phyloP scores from a whole-genome alignment of 1,284 basidiomycete species.

The Chalciporus sp. region DNA sequence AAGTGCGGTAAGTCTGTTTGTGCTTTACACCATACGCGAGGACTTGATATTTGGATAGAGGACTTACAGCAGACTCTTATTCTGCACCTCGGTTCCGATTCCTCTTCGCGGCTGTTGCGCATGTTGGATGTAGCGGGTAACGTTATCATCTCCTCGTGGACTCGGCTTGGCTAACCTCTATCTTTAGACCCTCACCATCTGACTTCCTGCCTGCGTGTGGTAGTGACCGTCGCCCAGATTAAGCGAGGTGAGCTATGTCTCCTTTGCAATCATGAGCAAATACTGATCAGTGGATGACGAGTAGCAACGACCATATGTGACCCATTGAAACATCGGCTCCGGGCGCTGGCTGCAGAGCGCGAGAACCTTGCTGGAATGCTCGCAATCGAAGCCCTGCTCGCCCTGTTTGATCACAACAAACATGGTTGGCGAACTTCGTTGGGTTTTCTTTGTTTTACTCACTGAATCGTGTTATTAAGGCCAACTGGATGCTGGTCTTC shows the following conservation, averaged over 20 bases:
- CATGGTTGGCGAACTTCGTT: neutral
- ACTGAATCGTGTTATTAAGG: neutral
- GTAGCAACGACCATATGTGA: neutral
- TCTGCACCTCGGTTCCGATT: neutral
- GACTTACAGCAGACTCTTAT: neutral
- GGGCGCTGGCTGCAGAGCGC: neutral
- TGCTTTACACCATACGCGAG: too few species aligned
- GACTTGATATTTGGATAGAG: neutral
- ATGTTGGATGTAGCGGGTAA: slow-evolving; percentile 4
- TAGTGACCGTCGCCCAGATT: neutral
- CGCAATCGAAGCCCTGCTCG: slow-evolving; percentile 1
- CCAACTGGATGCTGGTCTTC: neutral
- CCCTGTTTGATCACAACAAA: neutral
- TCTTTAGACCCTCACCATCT: slow-evolving; percentile 1
- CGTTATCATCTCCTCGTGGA: neutral
- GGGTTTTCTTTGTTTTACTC: neutral
- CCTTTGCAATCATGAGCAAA: neutral
- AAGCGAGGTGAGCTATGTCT: neutral
- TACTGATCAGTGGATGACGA: neutral
- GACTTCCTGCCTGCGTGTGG: neutral
- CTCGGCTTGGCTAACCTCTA: neutral
- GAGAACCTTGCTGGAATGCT: neutral
- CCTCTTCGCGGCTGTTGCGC: neutral
- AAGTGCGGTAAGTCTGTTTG: neutral
- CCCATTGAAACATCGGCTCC: slow-evolving; percentile 1